These are phyloP conservation scores for Lindgomyces ingoldianus DNA, from an alignment of 495 filamentous ascomycete species.

Conservation along the genomic window DNA sequence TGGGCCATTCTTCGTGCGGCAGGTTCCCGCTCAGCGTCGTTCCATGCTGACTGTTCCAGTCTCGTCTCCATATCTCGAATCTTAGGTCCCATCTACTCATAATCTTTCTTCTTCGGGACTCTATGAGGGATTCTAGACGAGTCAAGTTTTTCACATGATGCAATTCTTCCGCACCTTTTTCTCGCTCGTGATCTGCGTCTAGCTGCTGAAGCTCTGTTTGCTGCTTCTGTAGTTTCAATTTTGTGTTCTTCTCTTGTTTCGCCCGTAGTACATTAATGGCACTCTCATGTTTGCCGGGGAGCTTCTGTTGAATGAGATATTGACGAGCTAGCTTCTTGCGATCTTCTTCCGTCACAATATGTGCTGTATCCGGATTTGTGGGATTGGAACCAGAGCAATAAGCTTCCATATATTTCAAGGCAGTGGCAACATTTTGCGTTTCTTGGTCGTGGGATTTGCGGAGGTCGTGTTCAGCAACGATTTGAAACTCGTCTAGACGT, in stretches of 20 bases:
- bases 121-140: conserved; percentile 21
- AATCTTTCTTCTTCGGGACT: conserved; percentile 13
- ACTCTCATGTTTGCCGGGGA: conserved; percentile 32
- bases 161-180: conserved; percentile 16
- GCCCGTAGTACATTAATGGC: conserved; percentile 39
- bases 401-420: conserved; percentile 37
- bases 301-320: conserved; percentile 17
- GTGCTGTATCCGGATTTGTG: conserved; percentile 11
- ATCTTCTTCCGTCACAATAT: conserved; percentile 34
- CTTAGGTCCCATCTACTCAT: conserved; percentile 27
- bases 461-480: conserved; percentile 34
- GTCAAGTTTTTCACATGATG: conserved; percentile 16
- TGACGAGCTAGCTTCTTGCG: conserved; percentile 28
- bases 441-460: conserved; percentile 30
- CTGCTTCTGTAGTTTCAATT: conserved; percentile 30
- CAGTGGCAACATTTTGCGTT: conserved; percentile 32
- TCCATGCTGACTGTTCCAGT: conserved; percentile 26
- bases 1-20: conserved; percentile 29
- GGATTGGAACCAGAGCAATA: conserved; percentile 27
- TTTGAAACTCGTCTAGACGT: conserved; percentile 31
- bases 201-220: conserved; percentile 28
- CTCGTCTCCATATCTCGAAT: conserved; percentile 30
- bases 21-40: conserved; percentile 10
- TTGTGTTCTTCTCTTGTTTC: conserved; percentile 29
- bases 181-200: conserved; percentile 16